phyloP scores from a whole-genome alignment of 345 rosid genomes.

The Fremontodendron californicum region DNA sequence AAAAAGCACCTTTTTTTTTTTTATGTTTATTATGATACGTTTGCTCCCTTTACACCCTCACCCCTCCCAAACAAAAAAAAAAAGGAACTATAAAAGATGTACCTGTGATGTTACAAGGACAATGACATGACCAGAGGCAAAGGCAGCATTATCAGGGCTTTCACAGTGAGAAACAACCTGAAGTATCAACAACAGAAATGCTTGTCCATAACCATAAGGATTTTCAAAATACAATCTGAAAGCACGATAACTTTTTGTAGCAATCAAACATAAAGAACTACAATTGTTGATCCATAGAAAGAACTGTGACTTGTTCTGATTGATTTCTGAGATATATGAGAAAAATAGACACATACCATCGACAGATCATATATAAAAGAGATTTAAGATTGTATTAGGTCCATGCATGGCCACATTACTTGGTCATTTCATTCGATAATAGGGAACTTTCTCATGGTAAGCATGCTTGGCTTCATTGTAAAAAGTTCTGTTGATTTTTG shows the following conservation, averaged over 20 bases:
- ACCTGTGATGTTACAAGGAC: conserved; percentile 80
- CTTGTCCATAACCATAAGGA: not conserved
- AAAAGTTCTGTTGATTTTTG: not conserved
- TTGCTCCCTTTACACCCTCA: not conserved
- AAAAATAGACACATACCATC: not conserved
- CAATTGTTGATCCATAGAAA: not conserved
- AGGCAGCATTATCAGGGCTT: conserved; percentile 55
- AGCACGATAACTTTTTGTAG: not conserved
- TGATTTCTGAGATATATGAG: conserved; percentile 2
- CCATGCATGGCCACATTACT: not conserved
- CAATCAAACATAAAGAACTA: conserved; percentile 1
- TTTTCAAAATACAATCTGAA: not conserved
- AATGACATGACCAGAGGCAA: conserved; percentile 69
- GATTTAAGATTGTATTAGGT: not conserved
- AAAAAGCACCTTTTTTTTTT: not conserved
- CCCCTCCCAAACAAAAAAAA: not conserved
- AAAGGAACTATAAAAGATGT: conserved; percentile 7
- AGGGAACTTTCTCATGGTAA: not conserved
- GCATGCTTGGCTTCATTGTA: not conserved
- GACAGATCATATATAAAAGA: not conserved
- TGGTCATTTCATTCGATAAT: not conserved
- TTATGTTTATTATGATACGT: not conserved
- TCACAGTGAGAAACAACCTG: conserved; percentile 66
- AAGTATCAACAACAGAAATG: conserved; percentile 9
- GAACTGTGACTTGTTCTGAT: not conserved